Evolutionary conservation across 306 rosid species (phyloP).

Genomic region (Cucurbita maxima): DNA sequence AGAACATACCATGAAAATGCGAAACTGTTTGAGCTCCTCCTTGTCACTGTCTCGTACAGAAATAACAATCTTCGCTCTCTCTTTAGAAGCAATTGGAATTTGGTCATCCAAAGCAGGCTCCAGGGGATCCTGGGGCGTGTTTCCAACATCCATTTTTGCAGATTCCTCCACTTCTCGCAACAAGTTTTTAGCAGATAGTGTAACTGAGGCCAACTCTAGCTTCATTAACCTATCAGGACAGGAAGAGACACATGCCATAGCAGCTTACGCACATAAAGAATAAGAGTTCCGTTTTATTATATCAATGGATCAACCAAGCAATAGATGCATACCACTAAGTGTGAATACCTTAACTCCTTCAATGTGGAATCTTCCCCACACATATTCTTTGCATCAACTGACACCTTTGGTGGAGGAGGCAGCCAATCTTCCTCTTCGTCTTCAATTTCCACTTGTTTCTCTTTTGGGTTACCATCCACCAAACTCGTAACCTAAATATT

Average conservation of each 20-base stretch:
- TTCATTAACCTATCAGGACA: slow-evolving; percentile 42
- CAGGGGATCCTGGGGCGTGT: slow-evolving; percentile 16
- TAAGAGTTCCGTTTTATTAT: not conserved
- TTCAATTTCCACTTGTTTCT: slow-evolving; percentile 24
- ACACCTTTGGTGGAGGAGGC: slow-evolving; percentile 68
- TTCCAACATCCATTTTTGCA: slow-evolving; percentile 20
- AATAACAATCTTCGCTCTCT: slow-evolving; percentile 57
- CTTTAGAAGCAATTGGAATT: slow-evolving; percentile 24
- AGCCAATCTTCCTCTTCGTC: slow-evolving; percentile 74
- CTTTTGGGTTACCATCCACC: slow-evolving; percentile 12
- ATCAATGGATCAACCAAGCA: not conserved
- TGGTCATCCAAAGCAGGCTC: slow-evolving; percentile 20
- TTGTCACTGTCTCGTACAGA: slow-evolving; percentile 65
- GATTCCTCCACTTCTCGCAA: slow-evolving; percentile 45
- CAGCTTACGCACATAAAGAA: not conserved
- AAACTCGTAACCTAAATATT: slow-evolving; percentile 26
- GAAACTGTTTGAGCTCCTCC: slow-evolving; percentile 54
- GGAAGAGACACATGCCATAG: not conserved
- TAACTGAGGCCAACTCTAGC: slow-evolving; percentile 52
- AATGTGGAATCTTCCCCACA: slow-evolving; percentile 50
- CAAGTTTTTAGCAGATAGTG: slow-evolving; percentile 47
- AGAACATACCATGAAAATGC: slow-evolving; percentile 56
- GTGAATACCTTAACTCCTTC: slow-evolving; percentile 50
- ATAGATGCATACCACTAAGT: not conserved
- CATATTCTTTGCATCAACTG: slow-evolving; percentile 5